A percentile compares a stretch with the other conserved stretches of the same genome.
Conservation (phyloP, 192 early-diverging fungal genomes). For the Oehlia diaphana region DNA sequence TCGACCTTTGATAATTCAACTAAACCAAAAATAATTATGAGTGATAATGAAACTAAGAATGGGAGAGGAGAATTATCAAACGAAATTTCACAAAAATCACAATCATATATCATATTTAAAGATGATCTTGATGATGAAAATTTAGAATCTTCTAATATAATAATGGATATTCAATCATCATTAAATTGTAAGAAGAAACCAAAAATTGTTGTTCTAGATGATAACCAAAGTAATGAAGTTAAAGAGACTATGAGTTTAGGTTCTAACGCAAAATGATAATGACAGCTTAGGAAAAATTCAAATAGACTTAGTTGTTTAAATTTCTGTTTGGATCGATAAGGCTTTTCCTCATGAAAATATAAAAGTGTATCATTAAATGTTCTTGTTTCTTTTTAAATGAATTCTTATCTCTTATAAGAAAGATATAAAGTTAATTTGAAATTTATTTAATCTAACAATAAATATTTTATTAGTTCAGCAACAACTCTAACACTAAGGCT, state of each 20-base stretch:
- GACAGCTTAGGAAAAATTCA: too few relatives aligned
- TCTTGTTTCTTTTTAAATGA: too few relatives aligned
- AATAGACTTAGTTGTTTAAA: too few relatives aligned
- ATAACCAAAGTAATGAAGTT: neutral
- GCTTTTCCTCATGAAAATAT: too few relatives aligned
- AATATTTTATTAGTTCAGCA: constrained; percentile 69
- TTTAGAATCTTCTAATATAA: neutral
- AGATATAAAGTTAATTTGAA: neutral
- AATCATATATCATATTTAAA: neutral
- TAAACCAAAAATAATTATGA: neutral
- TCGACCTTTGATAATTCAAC: neutral
- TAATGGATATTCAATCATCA: neutral
- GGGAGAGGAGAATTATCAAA: too few relatives aligned
- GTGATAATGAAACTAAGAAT: neutral
- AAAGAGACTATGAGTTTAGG: too few relatives aligned
- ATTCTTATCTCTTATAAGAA: too few relatives aligned
- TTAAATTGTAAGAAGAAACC: neutral
- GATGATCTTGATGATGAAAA: neutral
- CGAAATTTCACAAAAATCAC: neutral
- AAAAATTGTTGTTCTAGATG: neutral
- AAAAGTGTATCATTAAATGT: too few relatives aligned
- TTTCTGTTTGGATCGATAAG: too few relatives aligned
- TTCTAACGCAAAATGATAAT: too few relatives aligned
- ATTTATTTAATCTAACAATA: constrained; percentile 44
- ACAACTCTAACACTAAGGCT: constrained; percentile 87